phyloP scores from a whole-genome alignment of 495 filamentous ascomycete species.

The Geopyxis carbonaria region DNA sequence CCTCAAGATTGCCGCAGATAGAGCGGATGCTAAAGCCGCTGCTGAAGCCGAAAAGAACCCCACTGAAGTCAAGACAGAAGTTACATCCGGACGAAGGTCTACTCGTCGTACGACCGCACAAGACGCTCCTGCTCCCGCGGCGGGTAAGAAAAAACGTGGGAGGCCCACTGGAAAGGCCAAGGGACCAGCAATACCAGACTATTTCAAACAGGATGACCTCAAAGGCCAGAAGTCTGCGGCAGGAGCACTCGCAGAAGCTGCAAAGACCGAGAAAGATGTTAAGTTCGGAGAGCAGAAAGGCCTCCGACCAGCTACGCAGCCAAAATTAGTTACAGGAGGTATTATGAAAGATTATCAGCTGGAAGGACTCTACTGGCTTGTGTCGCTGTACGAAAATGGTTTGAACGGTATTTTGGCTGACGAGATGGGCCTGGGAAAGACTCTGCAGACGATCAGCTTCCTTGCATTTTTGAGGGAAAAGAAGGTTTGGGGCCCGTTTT shows the following conservation, averaged over 20 bases:
- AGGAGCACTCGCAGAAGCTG: slow-evolving; percentile 16
- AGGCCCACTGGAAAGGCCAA: slow-evolving; percentile 1
- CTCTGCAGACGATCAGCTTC: slow-evolving; percentile 81
- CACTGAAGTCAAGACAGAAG: neutral
- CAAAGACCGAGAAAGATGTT: slow-evolving; percentile 7
- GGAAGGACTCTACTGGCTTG: slow-evolving; percentile 86
- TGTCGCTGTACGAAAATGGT: slow-evolving; percentile 73
- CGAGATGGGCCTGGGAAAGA: slow-evolving; percentile 96
- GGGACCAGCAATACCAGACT: slow-evolving; percentile 12
- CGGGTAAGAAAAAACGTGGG: slow-evolving; percentile 11
- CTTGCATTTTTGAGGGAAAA: slow-evolving; percentile 79
- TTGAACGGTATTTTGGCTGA: slow-evolving; percentile 90
- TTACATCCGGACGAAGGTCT: neutral
- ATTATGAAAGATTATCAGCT: slow-evolving; percentile 88
- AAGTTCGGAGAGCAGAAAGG: slow-evolving; percentile 53
- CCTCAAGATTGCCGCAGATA: slow-evolving; percentile 1
- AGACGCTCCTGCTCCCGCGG: neutral
- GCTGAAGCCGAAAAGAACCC: neutral
- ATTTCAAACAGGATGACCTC: slow-evolving; percentile 18
- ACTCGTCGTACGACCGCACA: neutral
- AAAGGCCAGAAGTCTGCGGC: slow-evolving; percentile 9
- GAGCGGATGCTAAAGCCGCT: slow-evolving; percentile 12
- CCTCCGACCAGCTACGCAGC: slow-evolving; percentile 65
- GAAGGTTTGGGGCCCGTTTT: slow-evolving; percentile 68
- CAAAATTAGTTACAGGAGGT: slow-evolving; percentile 66